A percentile compares a stretch with the other conserved stretches of the same genome.
These are phyloP conservation scores for Carnegiea gigantea DNA, from an alignment of 179 eudicot genomes.

Conservation along the genomic window DNA sequence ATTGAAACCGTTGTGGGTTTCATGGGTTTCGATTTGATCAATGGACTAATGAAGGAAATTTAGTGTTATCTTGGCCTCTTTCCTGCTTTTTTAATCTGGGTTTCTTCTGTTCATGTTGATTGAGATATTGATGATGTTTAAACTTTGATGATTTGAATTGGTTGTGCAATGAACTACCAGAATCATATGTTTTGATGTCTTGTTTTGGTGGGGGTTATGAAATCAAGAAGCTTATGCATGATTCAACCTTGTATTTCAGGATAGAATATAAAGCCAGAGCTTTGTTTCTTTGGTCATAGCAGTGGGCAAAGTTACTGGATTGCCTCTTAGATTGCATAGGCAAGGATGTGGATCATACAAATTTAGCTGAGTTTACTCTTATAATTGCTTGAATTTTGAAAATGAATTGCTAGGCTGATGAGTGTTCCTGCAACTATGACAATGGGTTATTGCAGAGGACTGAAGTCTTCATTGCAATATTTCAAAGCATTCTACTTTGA, in stretches of 20 bases:
- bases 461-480: background rate
- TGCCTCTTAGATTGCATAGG: background rate
- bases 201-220: background rate
- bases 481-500: background rate
- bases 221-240: background rate
- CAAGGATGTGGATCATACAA: background rate
- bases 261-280: background rate
- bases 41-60: background rate
- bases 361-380: background rate
- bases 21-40: background rate
- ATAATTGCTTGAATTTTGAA: background rate
- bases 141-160: background rate
- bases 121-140: background rate
- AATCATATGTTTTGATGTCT: background rate
- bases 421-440: background rate
- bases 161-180: background rate
- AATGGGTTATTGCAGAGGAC: background rate
- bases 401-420: background rate
- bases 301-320: background rate
- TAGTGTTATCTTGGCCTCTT: background rate
- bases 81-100: background rate
- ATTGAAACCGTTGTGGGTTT: background rate
- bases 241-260: background rate
- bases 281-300: background rate
- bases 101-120: constrained; percentile 2